Conservation (phyloP, 116 monocot species). For the Posidonia oceanica region DNA sequence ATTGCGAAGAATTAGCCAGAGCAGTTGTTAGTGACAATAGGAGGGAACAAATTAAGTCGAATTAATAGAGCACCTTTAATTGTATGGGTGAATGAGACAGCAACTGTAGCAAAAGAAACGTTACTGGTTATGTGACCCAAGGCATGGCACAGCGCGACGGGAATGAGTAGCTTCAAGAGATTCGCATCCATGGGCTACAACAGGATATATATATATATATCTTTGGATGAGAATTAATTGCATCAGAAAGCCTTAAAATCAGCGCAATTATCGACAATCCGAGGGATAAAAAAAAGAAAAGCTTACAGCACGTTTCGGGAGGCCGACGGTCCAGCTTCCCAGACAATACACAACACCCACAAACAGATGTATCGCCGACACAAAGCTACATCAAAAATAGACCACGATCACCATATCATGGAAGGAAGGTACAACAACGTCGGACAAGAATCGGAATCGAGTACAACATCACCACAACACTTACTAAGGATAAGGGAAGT, state of each 20-base stretch:
- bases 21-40: not conserved
- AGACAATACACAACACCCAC: constrained; percentile 92
- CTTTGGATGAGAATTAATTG: not conserved
- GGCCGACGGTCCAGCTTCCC: constrained; percentile 82
- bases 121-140: constrained; percentile 94
- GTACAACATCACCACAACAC: constrained; percentile 7
- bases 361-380: constrained; percentile 67
- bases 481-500: constrained; percentile 99
- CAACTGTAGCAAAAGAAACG: constrained; percentile 95
- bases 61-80: constrained; percentile 53
- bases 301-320: constrained; percentile 99
- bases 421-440: not conserved
- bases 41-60: not conserved
- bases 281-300: not conserved
- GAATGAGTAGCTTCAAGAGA: constrained; percentile 82
- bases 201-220: not conserved
- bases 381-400: constrained; percentile 39
- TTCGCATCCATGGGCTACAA: constrained; percentile 67
- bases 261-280: not conserved
- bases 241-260: not conserved
- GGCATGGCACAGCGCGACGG: constrained; percentile 89
- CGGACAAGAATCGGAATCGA: not conserved
- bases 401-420: not conserved
- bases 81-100: constrained; percentile 96
- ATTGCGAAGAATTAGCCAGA: not conserved